These are phyloP conservation scores for Astrothelium subdiscretum DNA, from an alignment of 495 filamentous ascomycete genomes.

Conservation along the genomic window DNA sequence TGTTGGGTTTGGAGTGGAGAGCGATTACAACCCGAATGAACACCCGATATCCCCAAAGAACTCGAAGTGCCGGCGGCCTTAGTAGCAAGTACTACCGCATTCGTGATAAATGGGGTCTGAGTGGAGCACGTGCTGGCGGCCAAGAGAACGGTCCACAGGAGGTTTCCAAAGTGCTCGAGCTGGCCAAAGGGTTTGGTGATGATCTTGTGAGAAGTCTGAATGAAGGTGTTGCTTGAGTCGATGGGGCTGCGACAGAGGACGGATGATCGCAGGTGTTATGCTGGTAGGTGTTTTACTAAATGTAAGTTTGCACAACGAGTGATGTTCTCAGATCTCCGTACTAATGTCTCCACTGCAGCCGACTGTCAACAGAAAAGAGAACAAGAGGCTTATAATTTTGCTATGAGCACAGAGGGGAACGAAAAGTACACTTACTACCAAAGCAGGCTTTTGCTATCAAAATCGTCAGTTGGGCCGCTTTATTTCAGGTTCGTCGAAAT, in stretches of 20 bases:
- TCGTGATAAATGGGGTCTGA: conserved; percentile 7
- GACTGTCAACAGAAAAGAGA: no score
- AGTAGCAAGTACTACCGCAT: conserved; percentile 16
- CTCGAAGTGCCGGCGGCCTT: conserved; percentile 11
- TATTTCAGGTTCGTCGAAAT: no score
- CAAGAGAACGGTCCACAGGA: background rate
- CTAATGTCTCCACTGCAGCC: no score
- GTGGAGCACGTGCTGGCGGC: conserved; percentile 1
- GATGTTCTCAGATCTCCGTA: no score
- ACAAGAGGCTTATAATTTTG: no score
- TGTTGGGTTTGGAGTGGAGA: conserved; percentile 9
- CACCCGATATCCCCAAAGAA: background rate
- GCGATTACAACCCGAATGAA: conserved; percentile 9
- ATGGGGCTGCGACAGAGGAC: background rate
- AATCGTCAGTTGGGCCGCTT: no score
- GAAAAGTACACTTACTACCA: no score
- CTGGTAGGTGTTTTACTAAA: background rate
- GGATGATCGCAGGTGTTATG: background rate
- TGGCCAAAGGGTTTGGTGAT: background rate
- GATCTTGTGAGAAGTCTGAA: background rate
- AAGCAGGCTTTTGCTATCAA: no score
- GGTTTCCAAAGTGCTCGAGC: conserved; percentile 5
- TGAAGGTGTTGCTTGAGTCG: background rate
- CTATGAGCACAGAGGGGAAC: no score
- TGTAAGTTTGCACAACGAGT: no score